Percentiles rank a stretch among this genome's conserved stretches.
phyloP scores from a whole-genome alignment of 2,329 filamentous ascomycete species.

The Fusarium solani-melongenae region DNA sequence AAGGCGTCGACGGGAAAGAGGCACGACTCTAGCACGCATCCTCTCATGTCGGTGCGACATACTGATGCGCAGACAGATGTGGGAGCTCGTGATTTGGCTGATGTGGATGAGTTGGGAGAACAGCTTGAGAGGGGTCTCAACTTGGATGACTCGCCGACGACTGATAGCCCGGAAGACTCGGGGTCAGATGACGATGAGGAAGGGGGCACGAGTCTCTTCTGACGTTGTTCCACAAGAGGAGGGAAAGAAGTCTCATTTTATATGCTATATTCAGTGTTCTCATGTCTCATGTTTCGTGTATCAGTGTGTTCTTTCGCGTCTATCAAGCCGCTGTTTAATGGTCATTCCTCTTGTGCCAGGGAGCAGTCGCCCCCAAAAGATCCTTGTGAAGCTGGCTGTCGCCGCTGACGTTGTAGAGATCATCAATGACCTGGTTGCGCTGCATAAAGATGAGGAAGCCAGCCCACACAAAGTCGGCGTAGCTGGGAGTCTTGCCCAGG shows the following conservation, averaged over 20 bases:
- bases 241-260: background rate
- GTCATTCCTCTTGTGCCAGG: constrained; percentile 54
- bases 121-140: constrained; percentile 13
- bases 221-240: background rate
- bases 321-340: constrained; percentile 38
- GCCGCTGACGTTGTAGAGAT: constrained; percentile 51
- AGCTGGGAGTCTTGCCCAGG: constrained; percentile 64
- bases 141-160: background rate
- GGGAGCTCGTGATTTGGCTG: constrained; percentile 4
- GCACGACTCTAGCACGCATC: constrained; percentile 48
- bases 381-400: constrained; percentile 52
- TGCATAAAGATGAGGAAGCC: constrained; percentile 57
- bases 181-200: constrained; percentile 35
- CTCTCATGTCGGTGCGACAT: constrained; percentile 13
- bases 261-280: background rate
- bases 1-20: constrained; percentile 41
- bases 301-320: background rate
- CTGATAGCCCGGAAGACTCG: background rate
- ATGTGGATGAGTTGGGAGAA: constrained; percentile 30
- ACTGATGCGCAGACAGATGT: constrained; percentile 24
- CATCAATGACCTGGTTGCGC: constrained; percentile 48
- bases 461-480: constrained; percentile 69
- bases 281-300: background rate
- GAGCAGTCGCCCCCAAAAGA: constrained; percentile 53
- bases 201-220: constrained; percentile 7